These are phyloP conservation scores for Cytospora chrysosperma DNA, from an alignment of 2,329 filamentous ascomycete genomes.

Conservation along the genomic window DNA sequence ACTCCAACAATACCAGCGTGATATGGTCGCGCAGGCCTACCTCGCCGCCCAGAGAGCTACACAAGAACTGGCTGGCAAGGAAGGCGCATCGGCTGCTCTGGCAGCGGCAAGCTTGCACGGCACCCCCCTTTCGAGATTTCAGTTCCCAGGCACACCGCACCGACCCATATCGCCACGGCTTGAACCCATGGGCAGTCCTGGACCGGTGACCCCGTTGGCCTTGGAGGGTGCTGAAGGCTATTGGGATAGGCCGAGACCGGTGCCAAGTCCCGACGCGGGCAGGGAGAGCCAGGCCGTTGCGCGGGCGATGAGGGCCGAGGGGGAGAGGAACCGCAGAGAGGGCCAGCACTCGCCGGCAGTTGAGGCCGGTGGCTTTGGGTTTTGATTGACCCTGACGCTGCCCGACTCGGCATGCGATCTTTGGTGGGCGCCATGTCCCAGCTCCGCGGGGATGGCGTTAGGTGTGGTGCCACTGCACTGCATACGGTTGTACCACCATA, in stretches of 20 bases:
- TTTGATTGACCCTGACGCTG: slow-evolving; percentile 26
- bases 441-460: not conserved
- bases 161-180: slow-evolving; percentile 49
- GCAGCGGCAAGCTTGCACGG: slow-evolving; percentile 37
- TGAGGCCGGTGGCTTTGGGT: slow-evolving; percentile 34
- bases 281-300: slow-evolving; percentile 32
- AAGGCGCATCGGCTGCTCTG: slow-evolving; percentile 30
- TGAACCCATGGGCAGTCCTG: slow-evolving; percentile 55
- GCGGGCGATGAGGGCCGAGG: slow-evolving; percentile 35
- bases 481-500: not conserved
- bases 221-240: slow-evolving; percentile 46
- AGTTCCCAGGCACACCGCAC: not conserved
- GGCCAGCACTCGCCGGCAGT: slow-evolving; percentile 34
- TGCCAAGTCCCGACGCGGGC: slow-evolving; percentile 25
- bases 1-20: slow-evolving; percentile 58
- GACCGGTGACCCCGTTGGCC: slow-evolving; percentile 62
- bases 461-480: not conserved
- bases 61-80: slow-evolving; percentile 31
- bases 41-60: slow-evolving; percentile 45
- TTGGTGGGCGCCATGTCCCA: not conserved
- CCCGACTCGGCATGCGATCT: not conserved
- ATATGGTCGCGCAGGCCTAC: slow-evolving; percentile 59
- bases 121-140: slow-evolving; percentile 39
- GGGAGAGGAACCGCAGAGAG: slow-evolving; percentile 34
- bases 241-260: slow-evolving; percentile 22